A percentile compares a stretch with the other conserved stretches of the same genome.
Evolutionary conservation across 2,329 filamentous ascomycete species (phyloP).

Genomic region (Trichoderma atrobrunneum): DNA sequence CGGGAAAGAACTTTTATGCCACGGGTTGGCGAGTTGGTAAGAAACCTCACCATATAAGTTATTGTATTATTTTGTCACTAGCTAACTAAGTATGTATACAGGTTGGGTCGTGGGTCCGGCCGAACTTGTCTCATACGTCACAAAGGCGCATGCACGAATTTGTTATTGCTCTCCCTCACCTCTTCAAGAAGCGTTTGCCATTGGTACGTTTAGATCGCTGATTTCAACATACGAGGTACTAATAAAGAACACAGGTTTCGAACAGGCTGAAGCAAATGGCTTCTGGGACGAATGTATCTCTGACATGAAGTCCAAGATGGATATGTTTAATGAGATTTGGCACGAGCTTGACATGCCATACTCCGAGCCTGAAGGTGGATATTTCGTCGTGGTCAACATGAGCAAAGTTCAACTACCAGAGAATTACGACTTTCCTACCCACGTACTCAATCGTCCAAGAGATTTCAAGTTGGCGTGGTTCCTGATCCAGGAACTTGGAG

Average conservation of each 20-base stretch:
- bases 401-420: conserved; percentile 1
- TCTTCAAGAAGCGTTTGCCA: conserved; percentile 1
- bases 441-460: not conserved
- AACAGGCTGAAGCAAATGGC: not conserved
- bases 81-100: not conserved
- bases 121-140: not conserved
- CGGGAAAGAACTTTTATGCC: conserved; percentile 11
- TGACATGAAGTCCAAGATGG: conserved; percentile 9
- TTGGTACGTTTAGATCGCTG: not conserved
- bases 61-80: too few species aligned
- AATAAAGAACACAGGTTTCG: not conserved
- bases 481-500: not conserved
- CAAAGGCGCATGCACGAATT: not conserved
- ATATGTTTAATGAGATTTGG: conserved; percentile 4
- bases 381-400: conserved; percentile 5
- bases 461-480: conserved; percentile 10
- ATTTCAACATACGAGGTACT: too few species aligned
- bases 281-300: conserved; percentile 2
- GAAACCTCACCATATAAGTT: not conserved
- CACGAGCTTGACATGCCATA: conserved; percentile 1
- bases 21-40: conserved; percentile 7
- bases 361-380: conserved; percentile 2
- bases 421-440: not conserved
- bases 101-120: conserved; percentile 4
- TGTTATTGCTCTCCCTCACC: conserved; percentile 6